Conservation (phyloP, 2,329 filamentous ascomycete species). For the Plectosphaerella plurivora region DNA sequence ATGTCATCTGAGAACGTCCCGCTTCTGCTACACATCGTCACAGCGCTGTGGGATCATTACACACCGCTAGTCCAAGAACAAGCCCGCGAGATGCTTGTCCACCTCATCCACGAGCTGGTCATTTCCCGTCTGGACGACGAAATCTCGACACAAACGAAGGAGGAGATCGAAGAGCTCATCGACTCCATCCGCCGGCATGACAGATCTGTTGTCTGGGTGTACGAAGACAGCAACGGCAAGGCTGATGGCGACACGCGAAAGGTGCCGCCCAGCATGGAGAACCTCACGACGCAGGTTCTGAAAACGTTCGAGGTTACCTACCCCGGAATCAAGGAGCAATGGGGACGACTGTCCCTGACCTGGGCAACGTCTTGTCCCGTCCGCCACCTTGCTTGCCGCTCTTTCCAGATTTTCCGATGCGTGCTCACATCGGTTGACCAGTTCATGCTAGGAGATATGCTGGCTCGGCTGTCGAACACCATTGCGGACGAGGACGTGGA, state of each 20-base stretch:
- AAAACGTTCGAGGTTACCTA: conserved; percentile 81
- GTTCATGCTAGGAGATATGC: conserved; percentile 94
- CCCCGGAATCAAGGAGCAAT: conserved; percentile 82
- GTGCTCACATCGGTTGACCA: conserved; percentile 88
- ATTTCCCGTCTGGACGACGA: conserved; percentile 73
- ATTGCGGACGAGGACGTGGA: conserved; percentile 93
- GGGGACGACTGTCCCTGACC: conserved; percentile 83
- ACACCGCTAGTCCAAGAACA: conserved; percentile 93
- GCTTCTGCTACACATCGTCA: conserved; percentile 82
- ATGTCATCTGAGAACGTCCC: conserved; percentile 76
- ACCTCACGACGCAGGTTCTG: conserved; percentile 76
- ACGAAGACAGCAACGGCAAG: conserved; percentile 86
- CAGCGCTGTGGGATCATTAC: conserved; percentile 97
- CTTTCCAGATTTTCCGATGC: conserved; percentile 95
- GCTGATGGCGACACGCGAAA: conserved; percentile 69
- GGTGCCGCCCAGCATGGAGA: conserved; percentile 83
- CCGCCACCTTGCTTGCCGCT: conserved; percentile 88
- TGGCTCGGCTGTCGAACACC: conserved; percentile 90
- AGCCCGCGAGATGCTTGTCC: conserved; percentile 94
- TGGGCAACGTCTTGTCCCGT: conserved; percentile 98
- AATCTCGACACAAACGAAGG: conserved; percentile 56
- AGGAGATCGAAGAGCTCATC: conserved; percentile 80
- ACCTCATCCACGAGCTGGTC: conserved; percentile 93
- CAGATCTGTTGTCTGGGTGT: conserved; percentile 82
- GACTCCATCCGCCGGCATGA: conserved; percentile 84